phyloP scores from a whole-genome alignment of 2,329 filamentous ascomycete species.

The Phoma sp. region DNA sequence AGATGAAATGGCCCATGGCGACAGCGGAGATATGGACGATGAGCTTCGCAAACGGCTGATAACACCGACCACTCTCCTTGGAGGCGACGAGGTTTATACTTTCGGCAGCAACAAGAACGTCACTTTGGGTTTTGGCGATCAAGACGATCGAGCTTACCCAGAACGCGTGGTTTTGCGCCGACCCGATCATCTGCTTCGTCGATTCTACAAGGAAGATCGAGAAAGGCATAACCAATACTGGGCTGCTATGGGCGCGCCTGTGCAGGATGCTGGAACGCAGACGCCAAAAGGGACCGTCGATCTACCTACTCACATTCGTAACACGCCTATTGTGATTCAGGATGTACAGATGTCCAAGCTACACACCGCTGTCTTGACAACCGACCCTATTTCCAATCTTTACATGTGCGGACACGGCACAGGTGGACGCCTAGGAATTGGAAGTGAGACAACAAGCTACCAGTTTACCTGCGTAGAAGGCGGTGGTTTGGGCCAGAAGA shows the following conservation, averaged over 20 bases:
- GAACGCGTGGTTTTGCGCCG: slow-evolving; percentile 80
- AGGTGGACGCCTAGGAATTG: slow-evolving; percentile 85
- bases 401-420: slow-evolving; percentile 93
- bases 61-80: slow-evolving; percentile 47
- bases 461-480: slow-evolving; percentile 82
- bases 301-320: slow-evolving; percentile 75
- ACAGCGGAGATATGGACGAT: slow-evolving; percentile 52
- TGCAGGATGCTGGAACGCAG: slow-evolving; percentile 28
- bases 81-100: slow-evolving; percentile 85
- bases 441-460: slow-evolving; percentile 88
- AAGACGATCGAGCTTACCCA: slow-evolving; percentile 91
- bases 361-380: slow-evolving; percentile 86
- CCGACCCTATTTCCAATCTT: slow-evolving; percentile 85
- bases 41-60: slow-evolving; percentile 34
- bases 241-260: slow-evolving; percentile 44
- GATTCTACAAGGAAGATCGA: slow-evolving; percentile 74
- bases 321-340: slow-evolving; percentile 74
- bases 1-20: slow-evolving; percentile 53
- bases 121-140: slow-evolving; percentile 90
- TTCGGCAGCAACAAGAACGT: slow-evolving; percentile 98
- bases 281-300: slow-evolving; percentile 55
- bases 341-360: slow-evolving; percentile 90
- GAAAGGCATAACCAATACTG: slow-evolving; percentile 52
- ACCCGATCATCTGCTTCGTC: slow-evolving; percentile 75
- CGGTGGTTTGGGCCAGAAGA: slow-evolving; percentile 73